These are phyloP conservation scores for Neonectria magnoliae DNA, from an alignment of 2,329 filamentous ascomycete species.

Conservation along the genomic window DNA sequence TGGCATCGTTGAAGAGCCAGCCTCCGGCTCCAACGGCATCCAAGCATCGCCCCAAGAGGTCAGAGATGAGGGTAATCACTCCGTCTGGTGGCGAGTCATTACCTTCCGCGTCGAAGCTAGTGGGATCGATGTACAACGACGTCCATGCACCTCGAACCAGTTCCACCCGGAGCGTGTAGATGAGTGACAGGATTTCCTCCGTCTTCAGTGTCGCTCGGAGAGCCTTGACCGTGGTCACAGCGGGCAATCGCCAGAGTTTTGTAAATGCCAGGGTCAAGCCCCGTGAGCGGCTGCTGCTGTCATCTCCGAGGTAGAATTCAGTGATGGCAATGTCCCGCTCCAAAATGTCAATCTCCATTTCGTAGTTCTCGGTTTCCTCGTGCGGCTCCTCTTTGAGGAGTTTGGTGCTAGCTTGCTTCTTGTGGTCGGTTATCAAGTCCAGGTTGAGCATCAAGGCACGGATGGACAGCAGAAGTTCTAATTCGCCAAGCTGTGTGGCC, in stretches of 20 bases:
- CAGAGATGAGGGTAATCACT: slow-evolving; percentile 75
- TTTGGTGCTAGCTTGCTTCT: slow-evolving; percentile 45
- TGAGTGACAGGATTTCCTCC: slow-evolving; percentile 75
- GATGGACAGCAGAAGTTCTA: slow-evolving; percentile 74
- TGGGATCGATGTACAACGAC: slow-evolving; percentile 72
- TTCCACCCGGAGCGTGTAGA: slow-evolving; percentile 77
- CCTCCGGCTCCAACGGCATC: slow-evolving; percentile 80
- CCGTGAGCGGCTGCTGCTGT: slow-evolving; percentile 69
- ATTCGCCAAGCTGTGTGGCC: slow-evolving; percentile 70
- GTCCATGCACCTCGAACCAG: slow-evolving; percentile 82
- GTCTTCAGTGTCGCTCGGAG: slow-evolving; percentile 72
- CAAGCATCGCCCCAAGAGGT: slow-evolving; percentile 76
- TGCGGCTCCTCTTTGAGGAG: slow-evolving; percentile 45
- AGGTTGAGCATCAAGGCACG: slow-evolving; percentile 75
- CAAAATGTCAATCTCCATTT: slow-evolving; percentile 67
- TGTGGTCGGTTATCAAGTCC: slow-evolving; percentile 62
- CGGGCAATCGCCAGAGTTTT: slow-evolving; percentile 74
- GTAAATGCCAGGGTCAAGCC: slow-evolving; percentile 75
- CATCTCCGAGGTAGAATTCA: slow-evolving; percentile 72
- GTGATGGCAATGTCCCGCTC: slow-evolving; percentile 75
- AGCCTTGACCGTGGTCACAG: slow-evolving; percentile 66
- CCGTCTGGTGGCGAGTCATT: slow-evolving; percentile 67
- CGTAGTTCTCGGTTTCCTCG: slow-evolving; percentile 49
- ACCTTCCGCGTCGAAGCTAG: slow-evolving; percentile 55
- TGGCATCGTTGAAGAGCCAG: slow-evolving; percentile 73